Percentiles rank a stretch among this genome's conserved stretches.
Conservation (phyloP, 169 alveolate genomes). For the Blepharisma undulans region DNA sequence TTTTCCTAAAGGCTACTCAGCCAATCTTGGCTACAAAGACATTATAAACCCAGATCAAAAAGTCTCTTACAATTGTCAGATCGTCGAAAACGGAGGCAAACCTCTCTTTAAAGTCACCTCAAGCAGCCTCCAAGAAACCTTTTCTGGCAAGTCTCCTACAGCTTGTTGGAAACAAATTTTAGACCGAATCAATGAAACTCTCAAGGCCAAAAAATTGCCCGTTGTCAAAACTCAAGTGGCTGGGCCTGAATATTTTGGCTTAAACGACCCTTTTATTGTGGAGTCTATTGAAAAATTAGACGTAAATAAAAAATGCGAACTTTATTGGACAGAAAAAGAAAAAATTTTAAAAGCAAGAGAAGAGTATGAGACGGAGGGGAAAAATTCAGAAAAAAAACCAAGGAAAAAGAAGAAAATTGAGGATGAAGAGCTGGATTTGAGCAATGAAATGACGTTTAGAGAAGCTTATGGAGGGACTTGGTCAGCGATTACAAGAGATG, state of each 20-base stretch:
- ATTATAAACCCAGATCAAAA: neutral
- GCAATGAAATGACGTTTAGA: neutral
- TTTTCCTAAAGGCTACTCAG: slow-evolving; percentile 40
- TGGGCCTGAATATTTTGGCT: slow-evolving; percentile 35
- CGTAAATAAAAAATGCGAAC: neutral
- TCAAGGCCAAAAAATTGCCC: neutral
- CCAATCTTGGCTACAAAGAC: neutral
- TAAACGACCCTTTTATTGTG: slow-evolving; percentile 37
- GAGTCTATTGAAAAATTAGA: slow-evolving; percentile 11
- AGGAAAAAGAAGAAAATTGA: neutral
- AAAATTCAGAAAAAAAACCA: slow-evolving; percentile 12
- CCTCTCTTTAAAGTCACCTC: slow-evolving; percentile 7
- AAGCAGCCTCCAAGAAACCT: neutral
- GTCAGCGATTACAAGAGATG: slow-evolving; percentile 19
- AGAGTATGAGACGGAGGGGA: neutral
- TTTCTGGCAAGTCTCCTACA: slow-evolving; percentile 25
- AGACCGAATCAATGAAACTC: slow-evolving; percentile 22
- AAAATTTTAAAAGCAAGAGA: slow-evolving; percentile 27
- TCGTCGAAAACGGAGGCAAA: neutral
- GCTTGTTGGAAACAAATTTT: slow-evolving; percentile 32
- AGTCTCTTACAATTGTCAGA: neutral
- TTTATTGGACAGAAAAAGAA: slow-evolving; percentile 35
- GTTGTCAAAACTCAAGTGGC: slow-evolving; percentile 35
- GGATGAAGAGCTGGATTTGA: neutral
- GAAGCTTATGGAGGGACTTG: slow-evolving; percentile 18